Base-by-base conservation (phyloP, 192 early-diverging fungal species). In the Bifiguratus adelaidae region DNA sequence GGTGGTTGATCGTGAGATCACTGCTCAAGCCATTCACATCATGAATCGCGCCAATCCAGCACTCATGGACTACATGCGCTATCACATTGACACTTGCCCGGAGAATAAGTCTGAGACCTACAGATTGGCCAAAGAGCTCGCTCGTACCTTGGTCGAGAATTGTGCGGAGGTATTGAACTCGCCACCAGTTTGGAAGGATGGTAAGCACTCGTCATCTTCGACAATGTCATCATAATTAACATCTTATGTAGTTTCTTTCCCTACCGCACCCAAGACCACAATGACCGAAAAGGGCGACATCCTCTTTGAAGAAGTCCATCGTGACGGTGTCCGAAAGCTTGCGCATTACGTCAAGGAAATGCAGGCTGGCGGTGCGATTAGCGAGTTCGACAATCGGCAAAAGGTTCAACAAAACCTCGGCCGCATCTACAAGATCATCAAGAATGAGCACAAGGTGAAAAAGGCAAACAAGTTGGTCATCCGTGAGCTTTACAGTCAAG, bases 281-380 rank as follows among this genome's bases (percentile, higher is more conserved):
- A 75, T 96, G 34, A 74, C 83, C 16, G 83, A 79, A 48, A 73
- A 68, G 56, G 92, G 92, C 48, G 78, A 86, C 50, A 81, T 96
- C 48, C 57, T 80, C 48, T 96, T 92, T 68, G 67, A 67, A 30
- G 91, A 95, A 66, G 78, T 87, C 47, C 85, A 78, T 61, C 87
- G 92, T 38, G 59, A 67, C 33, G 86, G 84, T 23, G 68, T 74
- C 50, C 83, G 82, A 65, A 95, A 95, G 80, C 76, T 96, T 62
- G 81, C 88, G 60, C 83, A 92, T 49, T 96, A 93, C 56, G 89
- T 96, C 63, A 77, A 81, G 58, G 84, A 84, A 41, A 88, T 96
- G 88, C 68, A 74, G 68, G 65, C 68, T 21, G 83, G 80, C 19
- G 71, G 73, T 47, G 73, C 79, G 58, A 69, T 81, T 60, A 70